Evolutionary conservation across 805 yeast species (phyloP), one percentile per base, ranked within the genome.

Genomic region (Priceomyces castillae): DNA sequence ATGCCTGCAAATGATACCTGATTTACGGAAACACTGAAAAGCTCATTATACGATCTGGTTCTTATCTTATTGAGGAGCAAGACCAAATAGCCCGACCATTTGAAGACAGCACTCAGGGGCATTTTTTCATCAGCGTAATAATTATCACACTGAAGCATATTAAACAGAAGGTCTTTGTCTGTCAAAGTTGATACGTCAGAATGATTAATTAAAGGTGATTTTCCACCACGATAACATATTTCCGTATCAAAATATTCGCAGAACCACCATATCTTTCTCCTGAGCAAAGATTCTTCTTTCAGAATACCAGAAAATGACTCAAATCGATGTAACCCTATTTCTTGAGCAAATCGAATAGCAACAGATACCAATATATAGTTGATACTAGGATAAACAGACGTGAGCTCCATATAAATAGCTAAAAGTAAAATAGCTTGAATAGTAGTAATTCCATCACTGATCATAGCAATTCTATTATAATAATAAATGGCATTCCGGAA

Each of bases 351-450:
- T 31, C 73, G 49, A 2, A 68, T 61, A 0, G 73, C 74, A 22
- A 67, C 58, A 1, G 67, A 49, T 2, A 56, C 47, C 10, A 69
- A 46, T 7, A 60, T 56, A 48, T 60, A 63, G 41, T 61, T 64
- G 28, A 65, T 59, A 35, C 57, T 57, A 12, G 64, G 52, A n/a
- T 59, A 50, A 6, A 65, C 43, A 59, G 64, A 49, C 34, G 53
- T 57, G 10, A 53, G 53, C 44, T 59, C 72, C 28, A 73, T 59
- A 46, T 66, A 76, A 2, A 62, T 46, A 1, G 74, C 58, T 37
- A 83, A 56, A 18, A 82, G 51, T 18, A 84, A 48, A 7, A 81
- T 61, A 0, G 78, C 86, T 52, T 73, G 80, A 12, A 81, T 59
- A 2, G 81, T 72, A 31, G 61, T 62, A 0, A 77, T 40, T 9